Percentiles rank a stretch among this genome's conserved stretches.
Evolutionary conservation across 225 moss, liverwort and hornwort genomes (phyloP).

Genomic region (Neckera pumila): DNA sequence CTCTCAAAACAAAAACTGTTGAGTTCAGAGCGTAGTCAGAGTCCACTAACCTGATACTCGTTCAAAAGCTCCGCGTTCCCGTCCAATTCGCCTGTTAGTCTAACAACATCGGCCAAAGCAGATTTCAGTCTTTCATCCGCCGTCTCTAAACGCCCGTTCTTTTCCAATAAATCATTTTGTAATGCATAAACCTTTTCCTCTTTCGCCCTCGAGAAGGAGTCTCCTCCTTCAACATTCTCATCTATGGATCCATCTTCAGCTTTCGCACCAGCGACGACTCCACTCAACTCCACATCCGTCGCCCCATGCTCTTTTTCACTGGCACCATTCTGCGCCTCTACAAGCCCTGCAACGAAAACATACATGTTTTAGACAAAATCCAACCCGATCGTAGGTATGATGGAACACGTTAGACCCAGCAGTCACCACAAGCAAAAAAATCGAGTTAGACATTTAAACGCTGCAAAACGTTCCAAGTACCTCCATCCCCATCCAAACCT

Average conservation of each 20-base stretch:
- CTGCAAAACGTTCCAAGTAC: not conserved
- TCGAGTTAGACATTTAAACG: not conserved
- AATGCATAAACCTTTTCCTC: slow-evolving; percentile 35
- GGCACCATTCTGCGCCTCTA: slow-evolving; percentile 36
- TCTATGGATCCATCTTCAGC: not conserved
- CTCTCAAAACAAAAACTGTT: not conserved
- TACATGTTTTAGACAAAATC: not conserved
- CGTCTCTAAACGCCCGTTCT: slow-evolving; percentile 38
- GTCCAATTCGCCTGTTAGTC: slow-evolving; percentile 48
- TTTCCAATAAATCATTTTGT: slow-evolving; percentile 43
- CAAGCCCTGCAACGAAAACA: slow-evolving; percentile 9
- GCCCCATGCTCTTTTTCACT: slow-evolving; percentile 3
- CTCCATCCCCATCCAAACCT: slow-evolving; percentile 32
- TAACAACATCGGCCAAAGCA: slow-evolving; percentile 52
- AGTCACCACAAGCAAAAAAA: not conserved
- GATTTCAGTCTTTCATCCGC: slow-evolving; percentile 61
- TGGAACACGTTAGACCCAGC: not conserved
- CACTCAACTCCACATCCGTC: slow-evolving; percentile 1
- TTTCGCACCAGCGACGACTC: not conserved
- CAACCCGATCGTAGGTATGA: not conserved
- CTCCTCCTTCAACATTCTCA: not conserved
- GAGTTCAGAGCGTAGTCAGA: not conserved
- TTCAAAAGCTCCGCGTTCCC: slow-evolving; percentile 68
- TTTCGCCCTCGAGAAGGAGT: slow-evolving; percentile 15
- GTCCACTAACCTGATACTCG: slow-evolving; percentile 71